Evolutionary conservation across 2,329 filamentous ascomycete genomes (phyloP).

Genomic region (Cercospora sp.): DNA sequence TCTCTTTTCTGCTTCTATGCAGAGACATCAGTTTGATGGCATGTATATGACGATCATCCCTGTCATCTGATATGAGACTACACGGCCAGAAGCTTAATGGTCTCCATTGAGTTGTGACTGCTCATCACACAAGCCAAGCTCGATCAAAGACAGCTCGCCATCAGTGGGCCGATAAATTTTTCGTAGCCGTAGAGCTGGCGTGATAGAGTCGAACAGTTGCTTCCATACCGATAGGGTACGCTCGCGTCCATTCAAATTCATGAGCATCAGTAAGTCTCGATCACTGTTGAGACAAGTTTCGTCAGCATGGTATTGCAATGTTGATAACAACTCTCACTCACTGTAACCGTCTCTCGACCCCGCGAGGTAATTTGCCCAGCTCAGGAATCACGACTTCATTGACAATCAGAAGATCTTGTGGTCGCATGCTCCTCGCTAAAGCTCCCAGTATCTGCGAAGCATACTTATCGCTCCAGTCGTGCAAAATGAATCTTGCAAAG

Average conservation of each 20-base stretch:
- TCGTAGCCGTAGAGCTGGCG: background rate
- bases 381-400: background rate
- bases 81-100: background rate
- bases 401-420: background rate
- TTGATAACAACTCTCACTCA: background rate
- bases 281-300: background rate
- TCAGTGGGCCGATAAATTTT: background rate
- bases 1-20: no score
- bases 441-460: slow-evolving; percentile 7
- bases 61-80: no score
- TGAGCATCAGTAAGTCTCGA: background rate
- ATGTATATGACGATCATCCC: no score
- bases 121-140: background rate
- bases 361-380: background rate
- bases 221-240: background rate
- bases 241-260: background rate
- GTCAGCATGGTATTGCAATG: background rate
- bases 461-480: slow-evolving; percentile 17
- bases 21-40: no score
- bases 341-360: background rate
- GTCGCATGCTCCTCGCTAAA: background rate
- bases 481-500: slow-evolving; percentile 5
- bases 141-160: background rate
- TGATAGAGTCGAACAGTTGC: background rate
- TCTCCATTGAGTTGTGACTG: background rate